Conservation (phyloP, 441 rosid genomes). For the Erodium texanum region DNA sequence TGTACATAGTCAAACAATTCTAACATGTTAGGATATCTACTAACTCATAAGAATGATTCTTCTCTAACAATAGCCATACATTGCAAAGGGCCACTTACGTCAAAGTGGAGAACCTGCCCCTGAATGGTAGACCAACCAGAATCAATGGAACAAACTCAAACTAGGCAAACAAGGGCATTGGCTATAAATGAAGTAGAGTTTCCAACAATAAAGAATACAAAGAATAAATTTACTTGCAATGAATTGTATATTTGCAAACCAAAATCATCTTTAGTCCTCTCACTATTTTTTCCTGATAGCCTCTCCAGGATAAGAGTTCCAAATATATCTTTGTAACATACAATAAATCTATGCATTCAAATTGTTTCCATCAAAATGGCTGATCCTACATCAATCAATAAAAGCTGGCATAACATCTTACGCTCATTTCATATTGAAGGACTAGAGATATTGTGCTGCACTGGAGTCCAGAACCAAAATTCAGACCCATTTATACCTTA, state of each 20-base stretch:
- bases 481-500: not conserved
- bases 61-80: not conserved
- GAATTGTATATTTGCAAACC: not conserved
- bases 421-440: not conserved
- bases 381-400: not conserved
- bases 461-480: not conserved
- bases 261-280: not conserved
- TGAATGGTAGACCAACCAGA: not conserved
- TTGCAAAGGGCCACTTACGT: not conserved
- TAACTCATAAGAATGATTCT: not conserved
- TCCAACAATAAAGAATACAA: not conserved
- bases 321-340: not conserved
- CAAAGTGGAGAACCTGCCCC: constrained; percentile 6
- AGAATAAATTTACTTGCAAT: not conserved
- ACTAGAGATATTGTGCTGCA: not conserved
- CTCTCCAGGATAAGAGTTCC: not conserved
- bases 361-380: not conserved
- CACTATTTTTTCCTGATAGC: not conserved
- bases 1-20: not conserved
- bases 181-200: constrained; percentile 1
- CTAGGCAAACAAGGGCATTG: not conserved
- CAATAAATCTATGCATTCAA: not conserved
- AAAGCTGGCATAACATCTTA: not conserved
- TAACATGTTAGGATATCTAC: not conserved
- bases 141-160: not conserved